phyloP scores from a whole-genome alignment of 2,329 filamentous ascomycete species.

The Hirsutella minnesotensis region DNA sequence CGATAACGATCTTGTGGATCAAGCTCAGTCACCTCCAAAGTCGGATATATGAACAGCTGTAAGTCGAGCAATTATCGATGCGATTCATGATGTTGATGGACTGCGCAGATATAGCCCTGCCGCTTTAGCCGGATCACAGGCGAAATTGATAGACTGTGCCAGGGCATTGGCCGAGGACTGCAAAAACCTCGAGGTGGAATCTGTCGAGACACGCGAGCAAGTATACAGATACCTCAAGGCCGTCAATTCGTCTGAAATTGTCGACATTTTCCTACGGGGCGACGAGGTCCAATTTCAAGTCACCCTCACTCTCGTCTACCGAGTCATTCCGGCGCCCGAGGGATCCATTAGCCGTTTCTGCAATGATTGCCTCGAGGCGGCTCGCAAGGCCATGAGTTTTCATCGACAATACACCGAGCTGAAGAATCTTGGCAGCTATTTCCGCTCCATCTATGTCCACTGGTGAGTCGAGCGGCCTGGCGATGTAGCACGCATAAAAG shows the following conservation, averaged over 20 bases:
- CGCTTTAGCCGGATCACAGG: slow-evolving; percentile 27
- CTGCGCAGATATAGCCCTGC: slow-evolving; percentile 35
- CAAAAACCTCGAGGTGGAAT: slow-evolving; percentile 22
- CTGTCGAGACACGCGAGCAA: slow-evolving; percentile 21
- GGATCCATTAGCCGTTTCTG: slow-evolving; percentile 32
- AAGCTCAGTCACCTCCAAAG: slow-evolving; percentile 44
- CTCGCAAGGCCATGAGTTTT: slow-evolving; percentile 33
- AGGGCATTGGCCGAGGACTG: slow-evolving; percentile 25
- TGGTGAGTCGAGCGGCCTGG: too few relatives aligned
- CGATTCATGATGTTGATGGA: too few relatives aligned
- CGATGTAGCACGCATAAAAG: too few relatives aligned
- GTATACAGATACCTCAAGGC: slow-evolving; percentile 24
- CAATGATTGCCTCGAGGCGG: slow-evolving; percentile 35
- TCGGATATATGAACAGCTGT: slow-evolving; percentile 42
- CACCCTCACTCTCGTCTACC: slow-evolving; percentile 38
- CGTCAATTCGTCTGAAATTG: slow-evolving; percentile 25
- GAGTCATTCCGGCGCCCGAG: slow-evolving; percentile 35
- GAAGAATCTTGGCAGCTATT: slow-evolving; percentile 25
- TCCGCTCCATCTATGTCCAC: slow-evolving; percentile 37
- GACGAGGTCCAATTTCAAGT: slow-evolving; percentile 36
- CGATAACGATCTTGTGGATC: slow-evolving; percentile 42
- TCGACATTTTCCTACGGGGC: slow-evolving; percentile 31
- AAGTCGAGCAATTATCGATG: slow-evolving; percentile 1
- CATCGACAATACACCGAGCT: slow-evolving; percentile 33
- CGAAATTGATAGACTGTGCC: slow-evolving; percentile 27